Evolutionary conservation across 441 rosid genomes (phyloP).

Genomic region (Populus hybrid): DNA sequence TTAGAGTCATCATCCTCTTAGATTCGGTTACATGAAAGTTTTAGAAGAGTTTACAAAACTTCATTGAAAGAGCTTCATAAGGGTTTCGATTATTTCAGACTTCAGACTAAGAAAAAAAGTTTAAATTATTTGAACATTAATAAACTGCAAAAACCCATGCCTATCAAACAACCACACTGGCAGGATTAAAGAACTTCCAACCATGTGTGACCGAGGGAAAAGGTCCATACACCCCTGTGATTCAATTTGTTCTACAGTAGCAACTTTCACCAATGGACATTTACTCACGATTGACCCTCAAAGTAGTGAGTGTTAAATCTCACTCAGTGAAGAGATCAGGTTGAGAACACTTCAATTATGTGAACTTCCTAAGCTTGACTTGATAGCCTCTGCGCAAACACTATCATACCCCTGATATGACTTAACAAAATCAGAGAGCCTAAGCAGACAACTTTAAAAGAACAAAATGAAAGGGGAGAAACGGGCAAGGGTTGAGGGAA

Average conservation of each 20-base stretch:
- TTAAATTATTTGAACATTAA: not conserved
- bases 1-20: not conserved
- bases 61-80: not conserved
- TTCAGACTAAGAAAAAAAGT: not conserved
- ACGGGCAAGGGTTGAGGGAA: not conserved
- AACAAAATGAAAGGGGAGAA: not conserved
- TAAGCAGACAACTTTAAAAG: not conserved
- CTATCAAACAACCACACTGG: not conserved
- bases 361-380: not conserved
- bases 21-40: not conserved
- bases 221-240: not conserved
- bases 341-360: not conserved
- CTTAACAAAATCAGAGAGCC: not conserved
- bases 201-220: not conserved
- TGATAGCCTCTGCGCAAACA: not conserved
- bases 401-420: not conserved
- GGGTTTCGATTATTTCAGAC: not conserved
- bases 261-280: not conserved
- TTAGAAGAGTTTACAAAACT: too few relatives aligned
- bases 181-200: not conserved
- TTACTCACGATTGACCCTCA: not conserved
- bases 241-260: not conserved
- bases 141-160: not conserved
- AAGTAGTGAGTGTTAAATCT: not conserved
- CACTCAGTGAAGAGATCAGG: not conserved